Percentiles rank a stretch among this genome's conserved stretches.
Conservation (phyloP, 2,329 filamentous ascomycete species). For the Alternaria brassicae region DNA sequence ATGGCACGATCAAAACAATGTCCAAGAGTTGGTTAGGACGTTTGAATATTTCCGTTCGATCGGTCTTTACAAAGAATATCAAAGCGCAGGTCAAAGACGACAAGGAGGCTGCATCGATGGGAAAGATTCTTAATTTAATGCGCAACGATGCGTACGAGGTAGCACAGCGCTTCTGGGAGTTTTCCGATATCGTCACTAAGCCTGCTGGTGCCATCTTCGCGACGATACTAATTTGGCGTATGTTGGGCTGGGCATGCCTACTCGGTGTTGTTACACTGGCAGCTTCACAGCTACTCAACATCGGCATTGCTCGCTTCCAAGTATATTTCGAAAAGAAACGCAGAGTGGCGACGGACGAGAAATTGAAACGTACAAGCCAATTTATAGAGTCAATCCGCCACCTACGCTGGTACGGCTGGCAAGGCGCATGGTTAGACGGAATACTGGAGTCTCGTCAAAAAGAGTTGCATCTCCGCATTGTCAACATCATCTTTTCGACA, state of each 20-base stretch:
- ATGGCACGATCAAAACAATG: slow-evolving; percentile 6
- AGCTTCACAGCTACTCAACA: slow-evolving; percentile 73
- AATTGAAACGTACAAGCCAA: slow-evolving; percentile 81
- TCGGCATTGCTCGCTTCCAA: slow-evolving; percentile 69
- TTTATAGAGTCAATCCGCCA: slow-evolving; percentile 88
- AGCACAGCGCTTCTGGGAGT: slow-evolving; percentile 86
- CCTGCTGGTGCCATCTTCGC: slow-evolving; percentile 80
- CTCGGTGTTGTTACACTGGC: slow-evolving; percentile 74
- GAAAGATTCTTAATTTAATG: slow-evolving; percentile 89
- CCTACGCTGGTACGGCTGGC: slow-evolving; percentile 83
- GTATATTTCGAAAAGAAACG: slow-evolving; percentile 73
- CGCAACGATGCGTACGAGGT: slow-evolving; percentile 83
- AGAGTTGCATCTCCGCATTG: slow-evolving; percentile 70
- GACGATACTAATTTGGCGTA: slow-evolving; percentile 73
- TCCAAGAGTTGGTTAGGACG: slow-evolving; percentile 14
- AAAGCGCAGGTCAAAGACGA: slow-evolving; percentile 38
- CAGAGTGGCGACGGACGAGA: slow-evolving; percentile 76
- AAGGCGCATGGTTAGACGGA: slow-evolving; percentile 73
- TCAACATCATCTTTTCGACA: slow-evolving; percentile 68
- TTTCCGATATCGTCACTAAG: slow-evolving; percentile 75
- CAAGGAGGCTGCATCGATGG: slow-evolving; percentile 76
- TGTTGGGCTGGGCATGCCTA: slow-evolving; percentile 82
- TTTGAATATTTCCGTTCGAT: slow-evolving; percentile 17
- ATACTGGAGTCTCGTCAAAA: slow-evolving; percentile 72
- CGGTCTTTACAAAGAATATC: slow-evolving; percentile 27